Evolutionary conservation across 78 protist species (phyloP).

Genomic region (Guillardia theta): DNA sequence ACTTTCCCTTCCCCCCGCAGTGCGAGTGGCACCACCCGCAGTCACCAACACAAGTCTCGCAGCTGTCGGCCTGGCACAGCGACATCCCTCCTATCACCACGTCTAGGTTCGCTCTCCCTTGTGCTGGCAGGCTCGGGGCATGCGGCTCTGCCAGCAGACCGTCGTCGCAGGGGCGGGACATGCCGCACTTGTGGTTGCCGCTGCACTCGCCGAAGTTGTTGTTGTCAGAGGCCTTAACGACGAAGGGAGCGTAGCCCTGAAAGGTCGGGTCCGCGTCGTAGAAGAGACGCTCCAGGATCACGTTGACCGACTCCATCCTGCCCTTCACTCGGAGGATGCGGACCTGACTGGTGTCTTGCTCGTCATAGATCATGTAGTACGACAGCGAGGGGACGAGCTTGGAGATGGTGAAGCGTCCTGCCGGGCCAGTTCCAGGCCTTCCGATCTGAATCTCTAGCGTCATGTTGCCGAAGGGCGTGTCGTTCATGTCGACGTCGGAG

Average conservation of each 20-base stretch:
- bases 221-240: not conserved
- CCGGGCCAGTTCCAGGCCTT: not conserved
- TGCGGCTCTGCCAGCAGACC: not conserved
- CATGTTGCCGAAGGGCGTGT: not conserved
- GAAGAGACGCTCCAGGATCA: not conserved
- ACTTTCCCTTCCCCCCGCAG: not conserved
- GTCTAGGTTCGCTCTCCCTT: not conserved
- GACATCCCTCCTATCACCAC: not conserved
- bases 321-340: not conserved
- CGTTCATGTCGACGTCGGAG: conserved; percentile 16
- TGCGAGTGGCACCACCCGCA: not conserved
- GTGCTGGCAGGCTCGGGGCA: not conserved
- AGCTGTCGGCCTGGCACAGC: not conserved
- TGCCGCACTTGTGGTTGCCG: conserved; percentile 15
- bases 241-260: not conserved
- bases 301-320: not conserved
- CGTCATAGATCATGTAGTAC: not conserved
- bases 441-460: not conserved
- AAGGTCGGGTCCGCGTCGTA: not conserved
- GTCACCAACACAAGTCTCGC: not conserved
- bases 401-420: not conserved
- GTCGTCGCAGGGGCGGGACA: not conserved
- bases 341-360: not conserved
- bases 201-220: conserved; percentile 1
- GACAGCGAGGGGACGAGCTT: not conserved